These are phyloP conservation scores for Aquanectria penicillioides DNA, from an alignment of 2,329 filamentous ascomycete species.

Conservation along the genomic window DNA sequence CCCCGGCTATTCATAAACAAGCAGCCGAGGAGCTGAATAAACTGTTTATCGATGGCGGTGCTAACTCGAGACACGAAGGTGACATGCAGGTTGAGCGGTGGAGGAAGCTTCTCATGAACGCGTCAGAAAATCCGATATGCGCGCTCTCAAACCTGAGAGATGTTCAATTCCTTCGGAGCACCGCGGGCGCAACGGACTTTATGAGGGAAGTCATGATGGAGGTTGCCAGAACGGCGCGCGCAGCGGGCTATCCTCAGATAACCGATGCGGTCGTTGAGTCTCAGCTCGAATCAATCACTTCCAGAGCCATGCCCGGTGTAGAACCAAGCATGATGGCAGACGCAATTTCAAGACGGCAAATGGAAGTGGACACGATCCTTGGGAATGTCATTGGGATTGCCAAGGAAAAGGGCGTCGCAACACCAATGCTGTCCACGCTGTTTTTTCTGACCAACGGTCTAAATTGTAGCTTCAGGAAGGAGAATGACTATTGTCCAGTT, in stretches of 20 bases:
- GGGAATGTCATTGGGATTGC: not conserved
- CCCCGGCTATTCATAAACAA: not conserved
- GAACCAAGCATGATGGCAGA: slow-evolving; percentile 4
- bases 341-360: not conserved
- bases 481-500: too few species aligned
- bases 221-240: not conserved
- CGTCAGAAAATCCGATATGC: not conserved
- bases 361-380: not conserved
- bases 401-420: not conserved
- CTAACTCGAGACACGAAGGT: not conserved
- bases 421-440: not conserved
- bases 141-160: not conserved
- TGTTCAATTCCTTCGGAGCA: not conserved
- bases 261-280: not conserved
- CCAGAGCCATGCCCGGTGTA: not conserved
- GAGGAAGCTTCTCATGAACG: slow-evolving; percentile 3
- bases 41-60: not conserved
- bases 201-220: not conserved
- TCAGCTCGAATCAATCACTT: not conserved
- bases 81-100: slow-evolving; percentile 4
- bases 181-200: not conserved
- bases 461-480: too few species aligned
- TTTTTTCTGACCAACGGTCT: too few species aligned
- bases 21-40: not conserved
- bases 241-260: not conserved